phyloP scores from a whole-genome alignment of 495 filamentous ascomycete genomes.

The Talaromyces wortmannii region DNA sequence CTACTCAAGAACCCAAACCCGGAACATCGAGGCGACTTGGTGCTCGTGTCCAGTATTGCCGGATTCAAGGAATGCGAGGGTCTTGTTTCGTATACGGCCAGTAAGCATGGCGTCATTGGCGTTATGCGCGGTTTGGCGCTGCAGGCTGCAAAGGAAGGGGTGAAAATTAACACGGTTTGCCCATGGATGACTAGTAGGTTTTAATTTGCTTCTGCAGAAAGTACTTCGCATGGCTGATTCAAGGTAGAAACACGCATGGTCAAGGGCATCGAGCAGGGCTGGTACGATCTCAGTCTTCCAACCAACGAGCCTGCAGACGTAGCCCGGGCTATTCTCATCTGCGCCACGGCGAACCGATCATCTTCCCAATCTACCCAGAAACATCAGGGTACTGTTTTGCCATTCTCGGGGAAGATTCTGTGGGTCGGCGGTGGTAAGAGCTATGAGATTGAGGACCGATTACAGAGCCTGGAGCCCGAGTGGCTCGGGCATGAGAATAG shows the following conservation, averaged over 20 bases:
- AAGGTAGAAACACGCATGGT: constrained; percentile 22
- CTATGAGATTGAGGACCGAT: constrained; percentile 28
- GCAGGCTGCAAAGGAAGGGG: constrained; percentile 17
- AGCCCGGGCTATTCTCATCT: constrained; percentile 18
- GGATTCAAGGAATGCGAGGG: constrained; percentile 29
- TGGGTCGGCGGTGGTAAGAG: constrained; percentile 23
- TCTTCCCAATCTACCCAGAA: not conserved
- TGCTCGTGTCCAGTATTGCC: constrained; percentile 23
- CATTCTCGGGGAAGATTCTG: constrained; percentile 24
- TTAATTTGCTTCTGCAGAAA: not conserved
- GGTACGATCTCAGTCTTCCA: constrained; percentile 19
- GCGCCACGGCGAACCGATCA: constrained; percentile 18
- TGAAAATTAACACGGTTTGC: constrained; percentile 29
- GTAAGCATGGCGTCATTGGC: constrained; percentile 29
- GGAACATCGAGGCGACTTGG: constrained; percentile 15
- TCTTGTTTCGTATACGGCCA: constrained; percentile 23
- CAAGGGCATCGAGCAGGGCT: constrained; percentile 25
- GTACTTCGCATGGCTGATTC: not conserved
- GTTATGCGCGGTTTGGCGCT: constrained; percentile 25
- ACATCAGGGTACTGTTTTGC: constrained; percentile 16
- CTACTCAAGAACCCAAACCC: constrained; percentile 16
- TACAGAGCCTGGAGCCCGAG: constrained; percentile 20
- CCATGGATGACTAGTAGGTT: constrained; percentile 34
- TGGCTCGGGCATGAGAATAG: constrained; percentile 27
- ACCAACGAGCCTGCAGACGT: constrained; percentile 26